phyloP scores from a whole-genome alignment of 1,139 yeast genomes.

The Diutina sp. region DNA sequence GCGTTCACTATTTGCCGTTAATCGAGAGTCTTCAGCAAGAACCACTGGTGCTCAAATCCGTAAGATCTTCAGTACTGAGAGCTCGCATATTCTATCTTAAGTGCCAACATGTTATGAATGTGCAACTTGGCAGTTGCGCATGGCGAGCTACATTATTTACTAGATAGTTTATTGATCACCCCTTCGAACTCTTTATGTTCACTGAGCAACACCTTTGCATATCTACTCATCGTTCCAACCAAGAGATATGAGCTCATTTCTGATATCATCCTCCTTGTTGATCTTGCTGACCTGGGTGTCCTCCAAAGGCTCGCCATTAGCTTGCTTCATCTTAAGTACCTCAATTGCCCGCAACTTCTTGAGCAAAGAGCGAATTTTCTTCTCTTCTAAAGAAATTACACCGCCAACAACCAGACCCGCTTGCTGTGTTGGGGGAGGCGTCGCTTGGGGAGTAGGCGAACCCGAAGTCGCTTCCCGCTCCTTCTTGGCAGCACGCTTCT shows the following conservation, averaged over 20 bases:
- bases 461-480: constrained; percentile 9
- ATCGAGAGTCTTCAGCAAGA: too few species aligned
- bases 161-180: too few species aligned
- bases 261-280: constrained; percentile 68
- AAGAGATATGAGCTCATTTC: constrained; percentile 55
- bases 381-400: constrained; percentile 65
- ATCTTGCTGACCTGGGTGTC: constrained; percentile 89
- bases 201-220: not conserved
- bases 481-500: constrained; percentile 64
- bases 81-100: too few species aligned
- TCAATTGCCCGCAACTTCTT: constrained; percentile 93
- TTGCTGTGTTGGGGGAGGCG: not conserved
- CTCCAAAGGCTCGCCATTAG: constrained; percentile 74
- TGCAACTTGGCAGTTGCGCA: too few species aligned
- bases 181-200: not conserved
- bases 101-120: too few species aligned
- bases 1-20: too few species aligned
- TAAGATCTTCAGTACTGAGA: too few species aligned
- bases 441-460: not conserved
- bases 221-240: constrained; percentile 43
- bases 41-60: too few species aligned
- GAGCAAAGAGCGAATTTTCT: constrained; percentile 78
- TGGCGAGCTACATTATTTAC: too few species aligned
- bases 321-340: constrained; percentile 74
- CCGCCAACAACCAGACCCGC: constrained; percentile 40